phyloP scores from a whole-genome alignment of 108 stramenopile species.

The Parietichytrium sp. region DNA sequence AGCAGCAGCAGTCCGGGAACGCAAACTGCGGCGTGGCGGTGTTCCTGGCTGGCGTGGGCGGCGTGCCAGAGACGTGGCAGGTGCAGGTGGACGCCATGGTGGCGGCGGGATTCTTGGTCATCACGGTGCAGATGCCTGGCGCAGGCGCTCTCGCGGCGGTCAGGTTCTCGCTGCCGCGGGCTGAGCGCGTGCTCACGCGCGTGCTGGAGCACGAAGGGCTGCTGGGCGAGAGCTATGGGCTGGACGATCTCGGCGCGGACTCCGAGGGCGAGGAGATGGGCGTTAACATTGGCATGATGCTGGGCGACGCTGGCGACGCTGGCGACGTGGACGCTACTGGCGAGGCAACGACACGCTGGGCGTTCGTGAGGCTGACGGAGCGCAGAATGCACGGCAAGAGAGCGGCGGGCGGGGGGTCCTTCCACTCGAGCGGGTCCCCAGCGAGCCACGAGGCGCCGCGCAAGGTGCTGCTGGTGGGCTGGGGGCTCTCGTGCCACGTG shows the following conservation, averaged over 20 bases:
- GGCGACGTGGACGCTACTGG: too few species aligned
- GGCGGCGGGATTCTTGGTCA: slow-evolving; percentile 5
- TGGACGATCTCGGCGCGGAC: too few species aligned
- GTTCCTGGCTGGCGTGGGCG: background rate
- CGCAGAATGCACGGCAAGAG: too few species aligned
- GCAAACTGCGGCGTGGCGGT: too few species aligned
- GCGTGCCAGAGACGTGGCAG: slow-evolving; percentile 22
- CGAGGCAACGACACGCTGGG: too few species aligned
- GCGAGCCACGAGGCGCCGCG: background rate
- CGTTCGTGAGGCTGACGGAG: too few species aligned
- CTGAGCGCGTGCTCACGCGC: background rate
- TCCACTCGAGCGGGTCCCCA: background rate
- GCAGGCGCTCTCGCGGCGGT: background rate
- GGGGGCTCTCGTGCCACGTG: background rate
- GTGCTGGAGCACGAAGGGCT: slow-evolving; percentile 20
- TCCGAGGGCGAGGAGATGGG: too few species aligned
- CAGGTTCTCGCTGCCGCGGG: background rate
- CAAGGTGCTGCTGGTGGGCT: background rate
- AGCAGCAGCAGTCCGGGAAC: background rate
- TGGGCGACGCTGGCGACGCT: too few species aligned
- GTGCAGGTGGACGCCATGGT: background rate
- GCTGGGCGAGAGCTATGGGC: too few species aligned
- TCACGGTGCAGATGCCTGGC: background rate
- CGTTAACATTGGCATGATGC: too few species aligned
- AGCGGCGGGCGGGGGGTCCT: background rate